These are phyloP conservation scores for Sechiopsis laciniata DNA, from an alignment of 306 rosid species.

Conservation along the genomic window DNA sequence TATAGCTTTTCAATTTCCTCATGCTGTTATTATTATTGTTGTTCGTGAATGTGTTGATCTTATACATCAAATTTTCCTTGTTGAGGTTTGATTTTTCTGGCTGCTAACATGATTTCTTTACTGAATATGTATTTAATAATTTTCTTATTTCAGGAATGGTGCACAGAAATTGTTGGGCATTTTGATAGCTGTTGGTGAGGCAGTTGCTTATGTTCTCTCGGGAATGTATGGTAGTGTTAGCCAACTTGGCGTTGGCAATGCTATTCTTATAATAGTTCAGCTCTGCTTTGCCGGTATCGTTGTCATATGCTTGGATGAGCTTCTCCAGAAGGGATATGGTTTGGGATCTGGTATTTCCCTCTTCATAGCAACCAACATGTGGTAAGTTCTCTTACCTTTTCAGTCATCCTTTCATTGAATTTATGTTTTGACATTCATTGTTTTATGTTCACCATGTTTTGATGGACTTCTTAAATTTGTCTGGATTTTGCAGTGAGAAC, in stretches of 20 bases:
- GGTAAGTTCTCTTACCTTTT: conserved; percentile 38
- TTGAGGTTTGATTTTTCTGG: neutral
- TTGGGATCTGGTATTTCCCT: conserved; percentile 97
- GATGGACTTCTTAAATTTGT: neutral
- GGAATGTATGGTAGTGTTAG: conserved; percentile 97
- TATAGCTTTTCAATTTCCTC: neutral
- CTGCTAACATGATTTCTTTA: neutral
- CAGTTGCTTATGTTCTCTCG: conserved; percentile 92
- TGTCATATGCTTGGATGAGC: conserved; percentile 93
- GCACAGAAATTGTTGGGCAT: conserved; percentile 89
- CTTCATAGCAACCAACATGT: conserved; percentile 90
- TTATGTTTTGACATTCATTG: neutral
- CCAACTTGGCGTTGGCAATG: conserved; percentile 97
- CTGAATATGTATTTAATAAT: neutral
- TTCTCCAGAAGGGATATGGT: conserved; percentile 98
- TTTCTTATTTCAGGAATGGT: conserved; percentile 48
- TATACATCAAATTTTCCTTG: neutral
- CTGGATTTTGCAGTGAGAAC: conserved; percentile 36
- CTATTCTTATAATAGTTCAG: conserved; percentile 80
- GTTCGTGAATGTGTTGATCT: neutral
- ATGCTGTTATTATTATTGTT: neutral
- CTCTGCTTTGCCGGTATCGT: conserved; percentile 92
- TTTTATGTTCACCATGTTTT: neutral
- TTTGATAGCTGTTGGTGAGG: conserved; percentile 91
- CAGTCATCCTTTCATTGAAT: neutral